Percentiles rank a stretch among this genome's conserved stretches.
phyloP scores from a whole-genome alignment of 2,329 filamentous ascomycete species.

The Rutstroemia sp. region DNA sequence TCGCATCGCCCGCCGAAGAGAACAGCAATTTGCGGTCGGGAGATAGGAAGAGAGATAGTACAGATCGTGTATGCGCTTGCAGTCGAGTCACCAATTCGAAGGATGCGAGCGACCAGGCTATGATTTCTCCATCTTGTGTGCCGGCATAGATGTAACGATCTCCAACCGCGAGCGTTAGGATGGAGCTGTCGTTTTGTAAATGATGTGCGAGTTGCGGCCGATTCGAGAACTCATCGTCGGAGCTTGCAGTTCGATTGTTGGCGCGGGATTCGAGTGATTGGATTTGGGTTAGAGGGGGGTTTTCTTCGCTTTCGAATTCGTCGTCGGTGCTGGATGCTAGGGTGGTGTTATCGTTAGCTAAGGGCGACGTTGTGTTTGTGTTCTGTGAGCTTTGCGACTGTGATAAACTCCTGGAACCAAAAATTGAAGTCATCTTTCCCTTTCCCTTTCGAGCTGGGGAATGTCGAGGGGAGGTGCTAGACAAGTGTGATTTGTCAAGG shows the following conservation, averaged over 20 bases:
- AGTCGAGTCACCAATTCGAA: constrained; percentile 74
- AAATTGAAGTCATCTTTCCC: constrained; percentile 8
- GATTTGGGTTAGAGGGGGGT: not conserved
- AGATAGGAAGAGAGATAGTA: constrained; percentile 77
- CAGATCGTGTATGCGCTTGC: constrained; percentile 84
- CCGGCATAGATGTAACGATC: constrained; percentile 81
- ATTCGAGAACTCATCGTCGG: constrained; percentile 13
- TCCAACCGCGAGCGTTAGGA: constrained; percentile 76
- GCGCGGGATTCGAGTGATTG: not conserved
- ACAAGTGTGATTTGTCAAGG: not conserved
- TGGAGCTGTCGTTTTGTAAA: constrained; percentile 68
- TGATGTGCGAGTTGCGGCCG: constrained; percentile 64
- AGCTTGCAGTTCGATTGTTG: not conserved
- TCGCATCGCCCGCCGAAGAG: constrained; percentile 86
- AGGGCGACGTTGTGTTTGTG: not conserved
- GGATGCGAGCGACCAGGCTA: constrained; percentile 83
- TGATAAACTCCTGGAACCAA: not conserved
- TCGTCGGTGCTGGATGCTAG: not conserved
- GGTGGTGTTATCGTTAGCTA: not conserved
- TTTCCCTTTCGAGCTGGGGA: not conserved
- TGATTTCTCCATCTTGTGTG: constrained; percentile 86
- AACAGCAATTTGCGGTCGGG: constrained; percentile 69
- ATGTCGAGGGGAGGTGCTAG: not conserved
- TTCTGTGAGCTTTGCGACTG: not conserved
- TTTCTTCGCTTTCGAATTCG: not conserved